Base-by-base conservation (phyloP, 2,329 filamentous ascomycete species). In the Arthrobotrys pseudoclavata region DNA sequence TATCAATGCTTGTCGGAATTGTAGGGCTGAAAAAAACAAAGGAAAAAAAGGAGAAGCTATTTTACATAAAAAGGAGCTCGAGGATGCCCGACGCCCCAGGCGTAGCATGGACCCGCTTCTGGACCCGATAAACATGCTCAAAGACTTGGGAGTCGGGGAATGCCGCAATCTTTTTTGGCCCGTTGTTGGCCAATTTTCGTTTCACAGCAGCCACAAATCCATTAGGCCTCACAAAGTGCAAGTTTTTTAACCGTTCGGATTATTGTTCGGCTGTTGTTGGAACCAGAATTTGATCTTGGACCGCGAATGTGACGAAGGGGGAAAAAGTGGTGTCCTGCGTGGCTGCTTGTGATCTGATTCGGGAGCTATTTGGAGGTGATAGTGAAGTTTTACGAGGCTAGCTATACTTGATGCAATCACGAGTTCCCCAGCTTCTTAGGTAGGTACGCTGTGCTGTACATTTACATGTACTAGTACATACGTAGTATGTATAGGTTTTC, bases 181-280 rank as follows among this genome's bases (percentile, higher is more conserved):
- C 26, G 26, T 34, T 37, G 29, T 34, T 37, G 26, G 15, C 10
- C 13, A 60, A 60, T 40, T 60, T 40, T 60, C 55, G 55, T 60
- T 60, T 60, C 55, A 60, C 13, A 26, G 55, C 55, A 60, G 55
- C 55, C 55, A 42, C 55, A 26, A 42, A 26, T 4, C 55, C 9
- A 60, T 13, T 37, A 37, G 50, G 50, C 52, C 9, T 60, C 20
- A 9, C 55, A 60, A 60, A 60, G 52, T 4, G 52, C 52, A 40
- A 24, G 2, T 13, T 37, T 18, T 60, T 42, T 26, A 60, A 40
- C 53, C 31, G 29, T 40, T 42, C 52, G 52, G 52, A 29, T 20
- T n/a, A 37, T 20, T 57, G 52, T 37, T 37, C 52, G 31, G 31
- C 10, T 53, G 13, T 31, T 52, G 31, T 3, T 34, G 52, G 26